Conservation (phyloP, 2,329 filamentous ascomycete species). For the Colletotrichum camelliae region DNA sequence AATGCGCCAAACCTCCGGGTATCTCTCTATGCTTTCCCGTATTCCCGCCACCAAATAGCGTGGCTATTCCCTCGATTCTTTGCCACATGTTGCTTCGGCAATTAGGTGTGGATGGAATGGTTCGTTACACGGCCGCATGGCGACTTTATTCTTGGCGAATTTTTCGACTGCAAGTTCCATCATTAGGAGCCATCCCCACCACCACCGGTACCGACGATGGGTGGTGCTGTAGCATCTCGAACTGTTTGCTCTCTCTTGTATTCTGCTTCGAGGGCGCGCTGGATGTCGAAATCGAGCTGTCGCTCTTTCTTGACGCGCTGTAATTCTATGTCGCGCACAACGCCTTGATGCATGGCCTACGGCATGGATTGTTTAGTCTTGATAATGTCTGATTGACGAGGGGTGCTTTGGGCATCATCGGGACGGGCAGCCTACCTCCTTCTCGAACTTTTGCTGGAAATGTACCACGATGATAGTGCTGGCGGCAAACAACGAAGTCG, state of each 20-base stretch:
- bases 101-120: background rate
- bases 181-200: background rate
- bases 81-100: background rate
- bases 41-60: background rate
- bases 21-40: background rate
- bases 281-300: conserved; percentile 93
- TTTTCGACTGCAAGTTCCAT: background rate
- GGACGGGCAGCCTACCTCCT: conserved; percentile 7
- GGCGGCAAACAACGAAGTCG: conserved; percentile 77
- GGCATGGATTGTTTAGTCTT: background rate
- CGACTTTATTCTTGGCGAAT: background rate
- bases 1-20: background rate
- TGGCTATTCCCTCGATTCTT: background rate
- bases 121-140: background rate
- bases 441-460: conserved; percentile 82
- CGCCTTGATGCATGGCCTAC: conserved; percentile 94
- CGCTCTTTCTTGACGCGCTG: conserved; percentile 89
- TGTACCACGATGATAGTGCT: conserved; percentile 87
- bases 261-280: conserved; percentile 82
- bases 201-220: background rate
- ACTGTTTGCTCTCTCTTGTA: conserved; percentile 91
- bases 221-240: conserved; percentile 42
- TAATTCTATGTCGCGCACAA: conserved; percentile 93
- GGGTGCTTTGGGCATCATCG: background rate
- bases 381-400: background rate